Conservation (phyloP, 1,284 basidiomycete species). For the Cutaneotrichosporon curvatum region DNA sequence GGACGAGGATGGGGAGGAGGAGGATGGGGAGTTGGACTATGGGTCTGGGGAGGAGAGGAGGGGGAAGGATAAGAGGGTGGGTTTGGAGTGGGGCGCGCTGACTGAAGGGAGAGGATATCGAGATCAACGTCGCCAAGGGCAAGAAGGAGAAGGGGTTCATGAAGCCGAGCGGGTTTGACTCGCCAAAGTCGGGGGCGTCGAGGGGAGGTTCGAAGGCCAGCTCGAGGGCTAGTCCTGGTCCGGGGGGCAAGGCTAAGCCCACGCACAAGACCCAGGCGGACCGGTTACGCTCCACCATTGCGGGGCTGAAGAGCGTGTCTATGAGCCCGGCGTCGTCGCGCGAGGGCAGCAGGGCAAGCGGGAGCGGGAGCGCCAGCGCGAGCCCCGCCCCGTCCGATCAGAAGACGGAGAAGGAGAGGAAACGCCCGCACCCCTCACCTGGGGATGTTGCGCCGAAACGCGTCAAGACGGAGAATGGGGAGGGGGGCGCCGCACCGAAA, state of each 20-base stretch:
- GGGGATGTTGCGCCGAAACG: neutral
- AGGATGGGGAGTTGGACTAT: conserved; percentile 1
- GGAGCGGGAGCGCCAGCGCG: neutral
- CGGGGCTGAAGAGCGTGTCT: conserved; percentile 4
- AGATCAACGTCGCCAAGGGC: no score
- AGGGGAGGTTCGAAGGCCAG: no score
- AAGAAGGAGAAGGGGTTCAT: neutral
- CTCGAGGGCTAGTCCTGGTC: no score
- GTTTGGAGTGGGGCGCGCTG: neutral
- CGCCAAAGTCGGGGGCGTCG: no score
- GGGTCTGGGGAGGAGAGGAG: no score
- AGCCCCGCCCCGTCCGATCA: neutral
- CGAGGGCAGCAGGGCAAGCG: neutral
- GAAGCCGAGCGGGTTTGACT: no score
- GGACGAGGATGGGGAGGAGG: conserved; percentile 1
- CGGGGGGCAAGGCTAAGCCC: neutral
- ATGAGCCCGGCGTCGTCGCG: neutral
- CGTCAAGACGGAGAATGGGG: neutral
- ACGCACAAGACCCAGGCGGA: neutral
- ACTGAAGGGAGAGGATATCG: neutral
- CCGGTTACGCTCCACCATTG: conserved; percentile 4
- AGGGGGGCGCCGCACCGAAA: no score
- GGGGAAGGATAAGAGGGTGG: neutral
- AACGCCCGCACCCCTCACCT: neutral
- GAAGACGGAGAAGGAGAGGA: conserved; percentile 1